Base-by-base conservation (phyloP, 192 early-diverging fungal species). In the Coemansia aciculifera region DNA sequence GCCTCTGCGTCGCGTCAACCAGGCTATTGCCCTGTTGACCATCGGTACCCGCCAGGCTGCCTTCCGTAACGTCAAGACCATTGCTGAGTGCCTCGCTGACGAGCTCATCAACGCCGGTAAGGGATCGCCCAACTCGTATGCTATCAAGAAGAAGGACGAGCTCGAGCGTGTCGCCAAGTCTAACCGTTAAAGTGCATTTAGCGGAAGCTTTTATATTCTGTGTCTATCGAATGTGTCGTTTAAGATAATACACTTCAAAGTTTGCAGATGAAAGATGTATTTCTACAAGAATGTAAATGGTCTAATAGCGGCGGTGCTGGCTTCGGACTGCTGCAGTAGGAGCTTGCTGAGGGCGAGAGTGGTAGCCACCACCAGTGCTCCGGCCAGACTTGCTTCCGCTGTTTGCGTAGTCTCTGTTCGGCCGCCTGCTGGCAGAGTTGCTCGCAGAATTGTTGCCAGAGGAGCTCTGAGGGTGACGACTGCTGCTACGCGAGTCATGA, bases 71-170 rank as follows among this genome's bases (percentile, higher is more conserved):
- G 89, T 94, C 87, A 99, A 99, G 93, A 97, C 95, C 80, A 95
- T 99, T 89, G 95, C 95, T 71, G 97, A 99, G 87, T 98, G 97
- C 87, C 90, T 98, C 64, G 97, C 95, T 73, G 95, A 99, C 89
- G 95, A 99, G 87, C 90, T 99, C 73, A 98, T 98, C 88, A 98
- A 99, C 88, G 97, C 96, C 70, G 90, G 91, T 76, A 93, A 90
- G 95, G 95, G 97, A 67, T 97, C 95, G 62, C 95, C 97, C 84
- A 99, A 99, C 91, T 97, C 95, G 70, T 99, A 99, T 84, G 97
- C 96, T 75, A 99, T 98, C 92, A 99, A 98, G 90, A 98, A 97
- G 95, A 99, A 99, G 93, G 97, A 97, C 85, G 95, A 97, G 81
- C 85, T 96, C 63, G 93, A 93, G 77, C 84, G 84, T 77, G 84